Evolutionary conservation across 2,329 filamentous ascomycete species (phyloP).

Genomic region (Daldinia sp.): DNA sequence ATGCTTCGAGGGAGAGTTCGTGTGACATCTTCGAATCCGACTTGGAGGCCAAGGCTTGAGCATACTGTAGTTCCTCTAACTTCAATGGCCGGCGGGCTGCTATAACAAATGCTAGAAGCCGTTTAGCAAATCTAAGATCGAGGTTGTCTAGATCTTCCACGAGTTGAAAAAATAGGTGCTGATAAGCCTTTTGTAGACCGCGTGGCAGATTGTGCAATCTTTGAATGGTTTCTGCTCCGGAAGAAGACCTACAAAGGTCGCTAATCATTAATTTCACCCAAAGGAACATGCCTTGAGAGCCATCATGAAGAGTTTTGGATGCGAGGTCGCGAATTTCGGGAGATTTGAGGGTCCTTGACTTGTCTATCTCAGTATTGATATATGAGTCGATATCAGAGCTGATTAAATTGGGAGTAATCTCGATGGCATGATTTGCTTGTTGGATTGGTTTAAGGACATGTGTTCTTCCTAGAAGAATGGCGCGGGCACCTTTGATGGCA

Average conservation of each 20-base stretch:
- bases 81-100: not conserved
- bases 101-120: slow-evolving; percentile 1
- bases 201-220: not conserved
- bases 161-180: not conserved
- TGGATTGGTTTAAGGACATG: not conserved
- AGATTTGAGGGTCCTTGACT: not conserved
- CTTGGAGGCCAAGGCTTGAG: not conserved
- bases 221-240: not conserved
- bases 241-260: not conserved
- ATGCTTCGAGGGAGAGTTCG: not conserved
- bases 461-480: not conserved
- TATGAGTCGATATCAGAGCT: not conserved
- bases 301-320: not conserved
- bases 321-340: not conserved
- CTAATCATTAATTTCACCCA: not conserved
- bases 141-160: not conserved
- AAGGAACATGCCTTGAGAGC: slow-evolving; percentile 2
- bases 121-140: not conserved
- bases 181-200: not conserved
- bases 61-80: not conserved
- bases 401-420: slow-evolving; percentile 1
- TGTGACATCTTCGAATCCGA: not conserved
- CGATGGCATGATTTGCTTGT: not conserved
- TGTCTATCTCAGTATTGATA: not conserved
- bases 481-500: not conserved